Evolutionary conservation across 768 basidiomycete genomes (phyloP).

Genomic region (Leccinum incarnatum): DNA sequence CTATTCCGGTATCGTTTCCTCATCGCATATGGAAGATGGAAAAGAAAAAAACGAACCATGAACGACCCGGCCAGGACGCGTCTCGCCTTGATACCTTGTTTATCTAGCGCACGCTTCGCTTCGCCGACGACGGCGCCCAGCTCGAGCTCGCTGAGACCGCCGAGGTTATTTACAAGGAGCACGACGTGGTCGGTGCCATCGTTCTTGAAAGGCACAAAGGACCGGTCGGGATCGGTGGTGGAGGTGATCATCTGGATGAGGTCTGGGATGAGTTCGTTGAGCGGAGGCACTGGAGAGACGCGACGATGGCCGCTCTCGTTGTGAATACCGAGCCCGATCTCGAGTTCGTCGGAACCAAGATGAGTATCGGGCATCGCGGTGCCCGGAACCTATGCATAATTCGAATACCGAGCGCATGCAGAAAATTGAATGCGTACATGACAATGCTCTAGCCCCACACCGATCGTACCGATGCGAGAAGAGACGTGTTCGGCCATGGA

Average conservation of each 20-base stretch:
- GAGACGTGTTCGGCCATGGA: constrained; percentile 62
- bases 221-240: constrained; percentile 73
- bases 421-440: constrained; percentile 49
- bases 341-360: constrained; percentile 64
- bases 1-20: constrained; percentile 34
- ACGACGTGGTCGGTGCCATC: constrained; percentile 67
- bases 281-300: constrained; percentile 67
- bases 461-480: constrained; percentile 72
- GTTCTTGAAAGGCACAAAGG: constrained; percentile 68
- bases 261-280: constrained; percentile 64
- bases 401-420: not conserved
- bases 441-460: constrained; percentile 85
- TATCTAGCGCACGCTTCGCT: constrained; percentile 51
- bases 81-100: constrained; percentile 52
- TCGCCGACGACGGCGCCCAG: constrained; percentile 67
- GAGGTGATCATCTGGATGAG: constrained; percentile 69
- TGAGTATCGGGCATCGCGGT: constrained; percentile 58
- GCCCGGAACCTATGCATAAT: constrained; percentile 64
- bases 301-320: constrained; percentile 79
- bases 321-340: constrained; percentile 91
- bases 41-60: constrained; percentile 55
- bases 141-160: constrained; percentile 82
- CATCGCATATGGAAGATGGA: not conserved
- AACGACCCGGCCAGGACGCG: constrained; percentile 77
- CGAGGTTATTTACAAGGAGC: constrained; percentile 84